These are phyloP conservation scores for Vigna mungo DNA, from an alignment of 306 rosid genomes.

Conservation along the genomic window DNA sequence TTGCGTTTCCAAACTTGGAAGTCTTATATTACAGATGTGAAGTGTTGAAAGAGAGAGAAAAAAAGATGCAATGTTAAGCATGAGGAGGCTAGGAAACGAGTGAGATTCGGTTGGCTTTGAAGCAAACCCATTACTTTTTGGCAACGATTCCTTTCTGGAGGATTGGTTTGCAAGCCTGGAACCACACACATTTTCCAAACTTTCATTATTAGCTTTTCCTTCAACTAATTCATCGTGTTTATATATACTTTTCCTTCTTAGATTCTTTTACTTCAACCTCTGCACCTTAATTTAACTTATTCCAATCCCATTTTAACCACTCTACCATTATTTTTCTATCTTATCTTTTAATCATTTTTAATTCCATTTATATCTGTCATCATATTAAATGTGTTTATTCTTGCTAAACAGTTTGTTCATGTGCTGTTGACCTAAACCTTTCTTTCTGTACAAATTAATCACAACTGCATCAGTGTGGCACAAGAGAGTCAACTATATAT, in stretches of 20 bases:
- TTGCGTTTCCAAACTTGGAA: slow-evolving; percentile 69
- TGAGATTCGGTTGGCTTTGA: slow-evolving; percentile 98
- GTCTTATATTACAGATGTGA: slow-evolving; percentile 50
- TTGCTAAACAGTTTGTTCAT: slow-evolving; percentile 50
- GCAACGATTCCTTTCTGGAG: slow-evolving; percentile 86
- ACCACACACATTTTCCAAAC: slow-evolving; percentile 58
- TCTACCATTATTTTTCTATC: slow-evolving; percentile 1
- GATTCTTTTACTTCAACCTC: slow-evolving; percentile 26
- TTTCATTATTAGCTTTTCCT: slow-evolving; percentile 34
- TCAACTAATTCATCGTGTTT: background rate
- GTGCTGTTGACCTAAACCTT: slow-evolving; percentile 68
- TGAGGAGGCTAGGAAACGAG: slow-evolving; percentile 86
- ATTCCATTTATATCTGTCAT: background rate
- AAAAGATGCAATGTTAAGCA: slow-evolving; percentile 67
- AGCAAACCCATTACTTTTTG: slow-evolving; percentile 93
- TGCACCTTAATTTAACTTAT: slow-evolving; percentile 18
- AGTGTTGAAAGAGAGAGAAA: slow-evolving; percentile 23
- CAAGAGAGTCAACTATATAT: slow-evolving; percentile 49
- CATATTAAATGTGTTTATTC: background rate
- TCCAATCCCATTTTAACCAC: background rate
- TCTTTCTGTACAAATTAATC: slow-evolving; percentile 37
- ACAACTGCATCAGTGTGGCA: slow-evolving; percentile 36
- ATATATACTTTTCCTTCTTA: background rate
- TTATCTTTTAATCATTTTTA: slow-evolving; percentile 10
- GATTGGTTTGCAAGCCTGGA: slow-evolving; percentile 96